Percentiles rank a stretch among this genome's conserved stretches.
Evolutionary conservation across 192 early-diverging fungal genomes (phyloP).

Genomic region (Piromyces sp.): DNA sequence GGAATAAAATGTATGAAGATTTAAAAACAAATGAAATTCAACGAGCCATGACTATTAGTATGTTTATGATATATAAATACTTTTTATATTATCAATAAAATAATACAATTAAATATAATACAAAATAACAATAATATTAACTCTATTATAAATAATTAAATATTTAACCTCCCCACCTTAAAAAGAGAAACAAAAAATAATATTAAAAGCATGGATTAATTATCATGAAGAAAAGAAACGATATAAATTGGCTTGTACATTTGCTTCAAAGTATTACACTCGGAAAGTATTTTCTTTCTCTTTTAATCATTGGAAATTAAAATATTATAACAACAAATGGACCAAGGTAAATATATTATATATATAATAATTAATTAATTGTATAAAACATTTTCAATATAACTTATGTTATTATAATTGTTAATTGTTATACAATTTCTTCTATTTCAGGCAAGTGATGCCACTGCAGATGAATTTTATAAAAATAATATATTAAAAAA

Average conservation of each 20-base stretch:
- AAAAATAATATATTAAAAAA: background rate
- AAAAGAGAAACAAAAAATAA: background rate
- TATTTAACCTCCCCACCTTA: no score
- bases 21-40: background rate
- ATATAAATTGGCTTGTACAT: background rate
- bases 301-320: background rate
- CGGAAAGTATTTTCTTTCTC: background rate
- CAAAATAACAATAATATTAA: background rate
- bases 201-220: background rate
- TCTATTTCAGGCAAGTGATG: background rate
- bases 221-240: background rate
- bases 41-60: background rate
- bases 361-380: no score
- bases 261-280: background rate
- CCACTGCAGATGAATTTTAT: background rate
- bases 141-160: no score
- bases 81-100: no score
- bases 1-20: background rate
- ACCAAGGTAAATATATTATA: background rate
- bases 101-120: no score
- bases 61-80: no score
- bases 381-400: no score
- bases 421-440: no score
- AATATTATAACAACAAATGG: background rate
- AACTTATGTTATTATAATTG: no score